phyloP scores from a whole-genome alignment of 768 basidiomycete genomes.

The Serendipita sp. region DNA sequence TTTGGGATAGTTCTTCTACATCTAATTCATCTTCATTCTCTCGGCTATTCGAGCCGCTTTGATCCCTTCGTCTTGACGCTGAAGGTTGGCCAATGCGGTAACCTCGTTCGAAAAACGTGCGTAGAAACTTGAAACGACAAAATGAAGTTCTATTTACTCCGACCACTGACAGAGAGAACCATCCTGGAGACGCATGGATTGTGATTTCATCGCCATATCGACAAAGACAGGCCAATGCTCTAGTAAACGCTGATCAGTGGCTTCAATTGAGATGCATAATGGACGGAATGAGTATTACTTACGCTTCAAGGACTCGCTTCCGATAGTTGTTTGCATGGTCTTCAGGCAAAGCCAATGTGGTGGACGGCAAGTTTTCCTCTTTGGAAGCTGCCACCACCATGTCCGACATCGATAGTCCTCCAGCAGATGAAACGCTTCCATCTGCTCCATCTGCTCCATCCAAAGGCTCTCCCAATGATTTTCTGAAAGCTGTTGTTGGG shows the following conservation, averaged over 20 bases:
- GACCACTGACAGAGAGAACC: constrained; percentile 50
- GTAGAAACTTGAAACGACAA: constrained; percentile 56
- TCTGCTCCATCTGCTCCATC: constrained; percentile 31
- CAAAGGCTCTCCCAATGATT: constrained; percentile 80
- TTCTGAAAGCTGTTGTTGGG: constrained; percentile 91
- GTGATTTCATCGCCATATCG: constrained; percentile 71
- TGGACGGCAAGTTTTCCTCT: not conserved
- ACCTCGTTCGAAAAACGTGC: constrained; percentile 46
- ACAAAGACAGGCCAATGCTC: constrained; percentile 58
- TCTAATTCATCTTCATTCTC: constrained; percentile 8
- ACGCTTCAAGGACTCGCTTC: not conserved
- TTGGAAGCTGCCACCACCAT: not conserved
- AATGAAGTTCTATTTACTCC: constrained; percentile 74
- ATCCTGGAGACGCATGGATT: constrained; percentile 45
- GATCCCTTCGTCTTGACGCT: not conserved
- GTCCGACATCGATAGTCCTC: constrained; percentile 6
- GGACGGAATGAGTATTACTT: not conserved
- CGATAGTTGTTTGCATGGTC: not conserved
- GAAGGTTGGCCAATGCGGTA: constrained; percentile 24
- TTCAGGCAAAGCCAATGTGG: not conserved
- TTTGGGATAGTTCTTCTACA: constrained; percentile 7
- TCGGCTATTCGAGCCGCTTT: not conserved
- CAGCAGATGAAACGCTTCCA: constrained; percentile 22
- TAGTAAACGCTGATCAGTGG: constrained; percentile 43
- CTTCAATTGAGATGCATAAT: not conserved